Conservation (phyloP, 768 basidiomycete species). For the Cystobasidium onofrii region DNA sequence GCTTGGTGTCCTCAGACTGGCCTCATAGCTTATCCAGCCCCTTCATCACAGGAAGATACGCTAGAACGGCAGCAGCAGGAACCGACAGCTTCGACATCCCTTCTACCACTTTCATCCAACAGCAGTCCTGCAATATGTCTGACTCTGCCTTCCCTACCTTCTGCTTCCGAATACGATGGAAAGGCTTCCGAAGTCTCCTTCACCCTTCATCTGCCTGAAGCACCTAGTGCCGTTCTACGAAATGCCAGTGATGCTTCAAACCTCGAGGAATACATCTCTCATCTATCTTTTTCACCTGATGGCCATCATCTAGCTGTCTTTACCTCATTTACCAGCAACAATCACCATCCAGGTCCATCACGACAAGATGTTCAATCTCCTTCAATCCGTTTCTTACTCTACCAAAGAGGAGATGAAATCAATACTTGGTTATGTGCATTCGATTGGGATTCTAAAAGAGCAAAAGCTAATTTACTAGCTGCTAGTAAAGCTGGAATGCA, state of each 20-base stretch:
- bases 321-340: background rate
- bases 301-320: background rate
- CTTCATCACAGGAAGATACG: background rate
- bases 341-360: too few relatives aligned
- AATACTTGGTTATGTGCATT: background rate
- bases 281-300: conserved; percentile 7
- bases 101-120: background rate
- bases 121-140: background rate
- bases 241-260: background rate
- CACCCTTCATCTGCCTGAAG: background rate
- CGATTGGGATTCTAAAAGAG: background rate
- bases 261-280: background rate
- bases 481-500: background rate
- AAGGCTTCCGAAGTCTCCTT: background rate
- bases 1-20: background rate
- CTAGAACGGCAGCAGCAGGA: background rate
- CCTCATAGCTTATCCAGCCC: background rate
- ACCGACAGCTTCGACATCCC: background rate
- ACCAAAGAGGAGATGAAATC: background rate
- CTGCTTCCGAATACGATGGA: background rate
- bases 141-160: background rate
- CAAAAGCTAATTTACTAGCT: background rate
- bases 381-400: background rate
- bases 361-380: background rate
- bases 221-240: background rate